Evolutionary conservation across 169 alveolate genomes (phyloP), one percentile per base, ranked within the genome.

Genomic region (Ichthyophthirius multifiliis): DNA sequence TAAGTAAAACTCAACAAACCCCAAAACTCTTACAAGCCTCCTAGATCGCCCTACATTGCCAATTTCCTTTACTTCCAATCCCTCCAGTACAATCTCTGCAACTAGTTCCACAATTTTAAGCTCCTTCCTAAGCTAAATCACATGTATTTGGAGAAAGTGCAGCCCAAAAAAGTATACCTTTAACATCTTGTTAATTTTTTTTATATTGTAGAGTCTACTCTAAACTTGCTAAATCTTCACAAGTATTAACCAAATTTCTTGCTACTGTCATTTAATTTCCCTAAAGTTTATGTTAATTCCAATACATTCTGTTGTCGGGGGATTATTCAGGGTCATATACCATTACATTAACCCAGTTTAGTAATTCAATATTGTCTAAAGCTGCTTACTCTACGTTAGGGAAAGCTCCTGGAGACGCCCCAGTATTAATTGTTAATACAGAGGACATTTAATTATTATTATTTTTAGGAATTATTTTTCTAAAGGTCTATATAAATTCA

Each of bases 151-250:
- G 43, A 55, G 71, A 55, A 16, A 55, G 71, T 1, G 71, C 71
- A 55, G 71, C 71, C 71, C 71, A 55, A 39, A 55, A 55, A 55
- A 55, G 71, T 27, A 55, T 55, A 55, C 71, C 71, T 55, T 39
- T 55, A 20, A 55, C 31, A 18, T 34, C 43, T 55, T 55, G 31
- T 55, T 39, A 34, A 5, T 55, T 39, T 39, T 55, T 55, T 55
- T 55, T 16, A 23, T 55, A 55, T 16, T 34, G 31, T 27, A 55
- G 71, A n/a, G 71, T 55, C 3, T 34, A 39, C 3, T 27, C 43
- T 55, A 55, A 55, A 27, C 18, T 55, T 20, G 23, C 12, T 15
- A 55, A 55, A 7, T 55, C 71, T 27, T 55, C 43, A 27, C 71
- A 55, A 55, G 71, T 55, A 27, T 55, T 55, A 6, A 55, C 71